phyloP scores from a whole-genome alignment of 78 protist species.

The Monocercomonoides exilis region DNA sequence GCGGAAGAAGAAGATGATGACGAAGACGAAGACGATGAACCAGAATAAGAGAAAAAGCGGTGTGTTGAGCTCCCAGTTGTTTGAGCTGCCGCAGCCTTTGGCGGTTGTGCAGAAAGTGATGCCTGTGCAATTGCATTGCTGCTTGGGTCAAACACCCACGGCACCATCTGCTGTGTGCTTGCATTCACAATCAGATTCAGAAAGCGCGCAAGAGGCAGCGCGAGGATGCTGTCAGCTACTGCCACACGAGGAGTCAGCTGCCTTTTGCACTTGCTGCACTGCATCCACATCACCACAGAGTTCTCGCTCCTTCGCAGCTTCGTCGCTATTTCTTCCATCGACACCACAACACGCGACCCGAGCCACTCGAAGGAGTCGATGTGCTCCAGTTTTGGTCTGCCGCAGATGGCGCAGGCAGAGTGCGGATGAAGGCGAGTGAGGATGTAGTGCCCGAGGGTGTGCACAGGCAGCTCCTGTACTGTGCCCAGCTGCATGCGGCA shows the following conservation, averaged over 20 bases:
- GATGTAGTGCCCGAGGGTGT: not conserved
- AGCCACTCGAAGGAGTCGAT: not conserved
- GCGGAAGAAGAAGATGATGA: no score
- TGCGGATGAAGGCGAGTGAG: not conserved
- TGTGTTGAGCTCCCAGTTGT: no score
- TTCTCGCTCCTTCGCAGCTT: not conserved
- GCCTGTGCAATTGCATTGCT: no score
- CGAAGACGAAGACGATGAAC: no score
- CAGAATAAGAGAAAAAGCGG: no score
- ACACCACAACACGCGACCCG: not conserved
- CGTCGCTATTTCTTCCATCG: not conserved
- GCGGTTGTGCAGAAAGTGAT: no score
- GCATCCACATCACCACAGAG: not conserved
- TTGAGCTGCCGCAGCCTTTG: no score
- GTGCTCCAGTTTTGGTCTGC: not conserved
- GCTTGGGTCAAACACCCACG: no score
- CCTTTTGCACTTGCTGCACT: not conserved
- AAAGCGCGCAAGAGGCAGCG: not conserved
- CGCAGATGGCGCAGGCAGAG: not conserved
- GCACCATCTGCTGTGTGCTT: no score
- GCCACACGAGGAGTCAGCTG: not conserved
- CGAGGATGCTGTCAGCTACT: not conserved
- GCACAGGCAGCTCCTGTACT: not conserved
- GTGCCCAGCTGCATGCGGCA: no score
- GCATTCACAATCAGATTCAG: not conserved